Evolutionary conservation across 495 filamentous ascomycete genomes (phyloP).

Genomic region (Penicillium soppii): DNA sequence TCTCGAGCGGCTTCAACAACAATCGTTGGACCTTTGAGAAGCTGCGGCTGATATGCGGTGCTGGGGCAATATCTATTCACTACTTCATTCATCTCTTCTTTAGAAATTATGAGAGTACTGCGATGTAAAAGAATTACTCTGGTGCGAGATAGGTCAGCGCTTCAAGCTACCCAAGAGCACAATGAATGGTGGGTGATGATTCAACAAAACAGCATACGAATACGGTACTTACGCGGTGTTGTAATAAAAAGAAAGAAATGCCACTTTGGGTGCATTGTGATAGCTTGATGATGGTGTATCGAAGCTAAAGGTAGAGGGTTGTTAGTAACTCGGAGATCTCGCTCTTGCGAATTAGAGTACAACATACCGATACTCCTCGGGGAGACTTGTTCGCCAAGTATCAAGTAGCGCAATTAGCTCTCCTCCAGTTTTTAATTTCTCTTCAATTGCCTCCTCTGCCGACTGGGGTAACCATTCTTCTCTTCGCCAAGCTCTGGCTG

Average conservation of each 20-base stretch:
- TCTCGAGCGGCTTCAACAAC: slow-evolving; percentile 10
- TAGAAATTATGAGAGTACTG: slow-evolving; percentile 4
- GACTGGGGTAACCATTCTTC: slow-evolving; percentile 13
- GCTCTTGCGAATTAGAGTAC: too few species aligned
- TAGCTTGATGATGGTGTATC: not conserved
- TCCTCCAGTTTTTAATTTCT: slow-evolving; percentile 13
- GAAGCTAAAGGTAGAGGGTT: too few species aligned
- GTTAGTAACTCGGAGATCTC: too few species aligned
- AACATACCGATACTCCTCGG: slow-evolving; percentile 2
- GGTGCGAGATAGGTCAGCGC: not conserved
- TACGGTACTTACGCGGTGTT: slow-evolving; percentile 3
- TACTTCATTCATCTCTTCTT: slow-evolving; percentile 6
- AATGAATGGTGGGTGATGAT: too few species aligned
- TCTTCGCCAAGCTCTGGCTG: slow-evolving; percentile 9
- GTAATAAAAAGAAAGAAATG: slow-evolving; percentile 8
- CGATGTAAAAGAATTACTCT: slow-evolving; percentile 8
- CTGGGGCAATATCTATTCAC: slow-evolving; percentile 6
- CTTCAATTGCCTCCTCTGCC: slow-evolving; percentile 12
- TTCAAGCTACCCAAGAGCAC: too few species aligned
- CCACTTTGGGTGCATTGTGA: not conserved
- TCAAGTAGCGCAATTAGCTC: slow-evolving; percentile 3
- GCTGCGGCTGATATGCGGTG: not conserved
- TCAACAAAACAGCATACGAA: too few species aligned
- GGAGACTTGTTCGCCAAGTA: slow-evolving; percentile 7
- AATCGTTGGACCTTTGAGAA: slow-evolving; percentile 6